Evolutionary conservation across 805 yeast species (phyloP).

Genomic region (Hanseniaspora opuntiae): DNA sequence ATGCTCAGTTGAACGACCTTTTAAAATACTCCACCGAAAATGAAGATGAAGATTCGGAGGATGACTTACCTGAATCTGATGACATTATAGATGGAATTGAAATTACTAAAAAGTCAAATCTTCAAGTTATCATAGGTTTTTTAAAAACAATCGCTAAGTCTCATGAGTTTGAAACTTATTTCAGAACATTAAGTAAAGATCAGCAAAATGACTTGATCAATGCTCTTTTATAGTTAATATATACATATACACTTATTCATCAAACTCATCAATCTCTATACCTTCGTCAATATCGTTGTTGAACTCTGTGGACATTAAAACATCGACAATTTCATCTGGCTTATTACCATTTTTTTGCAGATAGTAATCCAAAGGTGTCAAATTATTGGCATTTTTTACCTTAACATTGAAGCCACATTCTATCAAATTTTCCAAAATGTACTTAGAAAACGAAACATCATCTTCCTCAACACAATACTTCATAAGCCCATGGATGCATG

Average conservation of each 20-base stretch:
- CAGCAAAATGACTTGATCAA: neutral
- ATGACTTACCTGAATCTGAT: conserved; percentile 26
- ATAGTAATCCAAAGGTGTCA: conserved; percentile 64
- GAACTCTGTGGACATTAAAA: conserved; percentile 50
- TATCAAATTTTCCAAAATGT: conserved; percentile 62
- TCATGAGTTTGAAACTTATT: neutral
- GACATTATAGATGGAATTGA: conserved; percentile 21
- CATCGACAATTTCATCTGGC: conserved; percentile 42
- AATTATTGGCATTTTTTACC: conserved; percentile 44
- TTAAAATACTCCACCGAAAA: conserved; percentile 23
- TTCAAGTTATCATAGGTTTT: neutral
- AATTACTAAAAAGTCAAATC: neutral
- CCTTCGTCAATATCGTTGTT: conserved; percentile 39
- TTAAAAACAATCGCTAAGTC: neutral
- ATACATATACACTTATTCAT: conserved; percentile 3
- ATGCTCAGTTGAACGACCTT: conserved; percentile 16
- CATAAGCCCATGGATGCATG: conserved; percentile 82
- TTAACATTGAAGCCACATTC: conserved; percentile 87
- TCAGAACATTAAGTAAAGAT: neutral
- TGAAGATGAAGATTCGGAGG: conserved; percentile 24
- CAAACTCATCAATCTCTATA: conserved; percentile 24
- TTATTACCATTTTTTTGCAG: conserved; percentile 29
- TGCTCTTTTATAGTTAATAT: neutral
- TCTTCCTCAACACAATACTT: conserved; percentile 65
- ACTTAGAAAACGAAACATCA: conserved; percentile 53